Conservation (phyloP, 148 eudicot genomes). For the Simmondsia chinensis region DNA sequence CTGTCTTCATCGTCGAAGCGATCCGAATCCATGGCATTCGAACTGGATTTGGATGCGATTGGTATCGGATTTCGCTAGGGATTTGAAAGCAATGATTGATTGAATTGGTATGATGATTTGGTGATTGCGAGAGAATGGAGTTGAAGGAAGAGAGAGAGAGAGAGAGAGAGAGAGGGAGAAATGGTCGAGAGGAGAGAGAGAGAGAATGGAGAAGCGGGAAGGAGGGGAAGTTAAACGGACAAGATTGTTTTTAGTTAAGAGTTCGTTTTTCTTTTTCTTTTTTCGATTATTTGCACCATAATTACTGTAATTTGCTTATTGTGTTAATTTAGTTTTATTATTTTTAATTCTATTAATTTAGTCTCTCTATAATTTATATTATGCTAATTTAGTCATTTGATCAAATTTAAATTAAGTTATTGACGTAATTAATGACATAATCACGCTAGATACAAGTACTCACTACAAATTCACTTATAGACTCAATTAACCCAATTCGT, state of each 20-base stretch:
- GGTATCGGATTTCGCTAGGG: not conserved
- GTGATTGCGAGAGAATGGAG: conserved; percentile 1
- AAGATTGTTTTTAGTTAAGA: conserved; percentile 19
- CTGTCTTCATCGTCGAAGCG: conserved; percentile 45
- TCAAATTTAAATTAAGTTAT: too few species aligned
- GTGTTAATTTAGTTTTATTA: not conserved
- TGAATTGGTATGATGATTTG: not conserved
- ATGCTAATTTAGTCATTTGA: too few species aligned
- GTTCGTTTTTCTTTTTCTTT: not conserved
- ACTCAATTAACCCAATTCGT: too few species aligned
- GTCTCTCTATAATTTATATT: too few species aligned
- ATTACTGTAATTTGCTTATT: not conserved
- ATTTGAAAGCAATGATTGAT: not conserved
- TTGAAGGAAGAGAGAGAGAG: not conserved
- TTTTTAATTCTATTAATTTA: too few species aligned
- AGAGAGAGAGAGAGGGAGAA: conserved; percentile 7
- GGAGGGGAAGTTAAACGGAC: conserved; percentile 19
- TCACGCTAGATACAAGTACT: too few species aligned
- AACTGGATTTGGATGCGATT: too few species aligned
- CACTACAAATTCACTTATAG: too few species aligned
- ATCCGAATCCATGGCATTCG: conserved; percentile 24
- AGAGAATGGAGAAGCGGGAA: conserved; percentile 26
- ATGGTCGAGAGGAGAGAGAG: conserved; percentile 1
- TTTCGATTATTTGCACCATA: too few species aligned
- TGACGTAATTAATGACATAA: too few species aligned